Evolutionary conservation across 306 rosid species (phyloP).

Genomic region (Amphicarpaea edgeworthii): DNA sequence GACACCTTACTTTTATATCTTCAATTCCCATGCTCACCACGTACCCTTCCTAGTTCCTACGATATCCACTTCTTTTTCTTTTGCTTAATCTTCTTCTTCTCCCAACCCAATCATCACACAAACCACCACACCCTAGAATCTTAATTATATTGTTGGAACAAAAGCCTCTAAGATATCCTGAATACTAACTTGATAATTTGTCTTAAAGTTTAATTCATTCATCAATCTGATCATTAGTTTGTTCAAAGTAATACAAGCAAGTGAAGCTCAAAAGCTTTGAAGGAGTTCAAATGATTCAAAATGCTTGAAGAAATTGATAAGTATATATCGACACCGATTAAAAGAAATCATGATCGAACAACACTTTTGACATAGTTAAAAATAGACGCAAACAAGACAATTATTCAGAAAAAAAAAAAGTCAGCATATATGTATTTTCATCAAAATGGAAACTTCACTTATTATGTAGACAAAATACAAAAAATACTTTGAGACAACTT

Average conservation of each 20-base stretch:
- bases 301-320: neutral
- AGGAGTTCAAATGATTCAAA: neutral
- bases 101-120: neutral
- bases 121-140: neutral
- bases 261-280: neutral
- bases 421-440: no score
- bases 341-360: neutral
- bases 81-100: neutral
- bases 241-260: neutral
- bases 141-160: neutral
- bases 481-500: no score
- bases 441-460: no score
- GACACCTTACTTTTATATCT: neutral
- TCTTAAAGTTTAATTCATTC: no score
- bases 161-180: no score
- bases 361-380: neutral
- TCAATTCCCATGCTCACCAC: neutral
- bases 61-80: neutral
- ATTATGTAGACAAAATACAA: no score
- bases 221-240: neutral
- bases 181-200: no score
- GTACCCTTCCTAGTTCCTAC: no score
- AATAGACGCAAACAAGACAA: neutral
- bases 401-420: neutral
- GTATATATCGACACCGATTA: neutral